Base-by-base conservation (phyloP, 78 protist species). In the Cavenderia fasciculata region DNA sequence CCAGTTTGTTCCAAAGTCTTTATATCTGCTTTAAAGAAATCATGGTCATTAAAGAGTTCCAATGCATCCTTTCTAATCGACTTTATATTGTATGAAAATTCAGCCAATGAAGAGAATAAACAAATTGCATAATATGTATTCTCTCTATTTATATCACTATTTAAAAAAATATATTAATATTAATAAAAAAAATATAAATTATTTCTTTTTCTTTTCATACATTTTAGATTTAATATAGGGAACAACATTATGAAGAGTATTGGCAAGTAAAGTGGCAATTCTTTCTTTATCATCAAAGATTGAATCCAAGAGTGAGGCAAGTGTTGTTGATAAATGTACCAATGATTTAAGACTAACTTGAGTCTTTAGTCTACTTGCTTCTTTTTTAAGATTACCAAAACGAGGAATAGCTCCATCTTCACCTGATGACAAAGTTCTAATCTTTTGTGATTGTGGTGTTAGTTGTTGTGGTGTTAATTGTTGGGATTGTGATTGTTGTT, bases 341-440 rank as follows among this genome's bases (percentile, higher is more conserved):
- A 82, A 68, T 43, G 90, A 59, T 44, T 82, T 82, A 18, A 82
- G 29, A 69, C 90, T 68, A 29, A 82, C 90, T 66, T 82, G 90
- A 29, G 90, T 40, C 54, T 68, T 65, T 5, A 82, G 61, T 52
- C 76, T 23, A 18, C 25, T 36, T 8, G 76, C 90, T n/a, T 77
- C 87, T 77, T 44, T 77, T 40, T 82, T 82, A 3, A 69, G 49
- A 16, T 73, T 73, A 47, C 52, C 12, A 47, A 12, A 16, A 12
- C 52, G 25, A 16, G 52, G 52, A 16, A 12, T 47, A 47, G 52
- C 12, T 47, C 12, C 25, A 47, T 10, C 12, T n/a, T n/a, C n/a
- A n/a, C n/a, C n/a, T n/a, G n/a, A n/a, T n/a, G n/a, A n/a, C n/a
- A n/a, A n/a, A n/a, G n/a, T n/a, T n/a, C n/a, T n/a, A n/a, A n/a